These are phyloP conservation scores for Stentor roeselii DNA, from an alignment of 73 alveolate genomes.

Conservation along the genomic window DNA sequence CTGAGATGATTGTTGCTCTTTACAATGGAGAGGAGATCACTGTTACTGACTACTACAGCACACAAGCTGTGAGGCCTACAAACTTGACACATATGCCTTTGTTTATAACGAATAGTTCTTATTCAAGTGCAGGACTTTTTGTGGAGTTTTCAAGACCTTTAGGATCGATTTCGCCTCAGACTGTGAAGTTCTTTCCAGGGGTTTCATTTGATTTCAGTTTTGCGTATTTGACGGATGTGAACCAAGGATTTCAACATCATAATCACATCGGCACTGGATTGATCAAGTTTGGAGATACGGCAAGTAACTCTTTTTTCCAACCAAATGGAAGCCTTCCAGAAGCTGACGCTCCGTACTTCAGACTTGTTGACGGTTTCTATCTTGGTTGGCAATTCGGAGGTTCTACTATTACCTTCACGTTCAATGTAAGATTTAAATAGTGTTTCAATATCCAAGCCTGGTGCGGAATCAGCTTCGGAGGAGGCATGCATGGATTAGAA, in stretches of 20 bases:
- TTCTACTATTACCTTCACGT: not conserved
- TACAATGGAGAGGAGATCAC: not conserved
- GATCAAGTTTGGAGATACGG: not conserved
- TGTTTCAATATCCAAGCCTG: not conserved
- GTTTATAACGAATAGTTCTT: not conserved
- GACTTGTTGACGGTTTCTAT: not conserved
- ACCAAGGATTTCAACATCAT: not conserved
- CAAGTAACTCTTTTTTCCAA: not conserved
- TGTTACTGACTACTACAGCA: not conserved
- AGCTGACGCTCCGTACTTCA: not conserved
- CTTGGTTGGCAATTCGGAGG: not conserved
- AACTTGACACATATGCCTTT: not conserved
- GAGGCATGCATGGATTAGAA: not conserved
- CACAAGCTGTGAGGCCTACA: not conserved
- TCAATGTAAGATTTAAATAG: not conserved
- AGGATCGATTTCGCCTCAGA: not conserved
- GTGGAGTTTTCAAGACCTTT: not conserved
- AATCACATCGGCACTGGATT: not conserved
- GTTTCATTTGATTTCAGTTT: too few relatives aligned
- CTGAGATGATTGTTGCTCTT: not conserved
- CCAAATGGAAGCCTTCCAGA: too few relatives aligned
- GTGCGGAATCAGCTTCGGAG: constrained; percentile 9
- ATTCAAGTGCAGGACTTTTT: not conserved
- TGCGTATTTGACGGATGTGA: not conserved
- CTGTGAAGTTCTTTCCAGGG: not conserved